A percentile compares a stretch with the other conserved stretches of the same genome.
Conservation (phyloP, 2,329 filamentous ascomycete species). For the Diplodia corticola region DNA sequence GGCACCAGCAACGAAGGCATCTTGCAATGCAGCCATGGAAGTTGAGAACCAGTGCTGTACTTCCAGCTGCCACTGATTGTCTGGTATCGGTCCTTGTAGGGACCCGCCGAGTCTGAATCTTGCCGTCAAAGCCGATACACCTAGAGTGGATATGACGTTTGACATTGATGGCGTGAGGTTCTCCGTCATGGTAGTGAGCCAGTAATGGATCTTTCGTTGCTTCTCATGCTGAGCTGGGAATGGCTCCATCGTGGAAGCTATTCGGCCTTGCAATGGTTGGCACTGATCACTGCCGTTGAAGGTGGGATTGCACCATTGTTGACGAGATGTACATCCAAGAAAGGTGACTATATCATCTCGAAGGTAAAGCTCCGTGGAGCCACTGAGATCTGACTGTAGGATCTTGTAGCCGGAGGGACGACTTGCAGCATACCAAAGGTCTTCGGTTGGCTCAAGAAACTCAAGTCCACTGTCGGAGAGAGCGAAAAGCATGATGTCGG, state of each 20-base stretch:
- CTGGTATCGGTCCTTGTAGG: slow-evolving; percentile 13
- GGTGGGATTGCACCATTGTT: neutral
- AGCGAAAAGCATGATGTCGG: neutral
- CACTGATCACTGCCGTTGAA: neutral
- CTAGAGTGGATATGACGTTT: neutral
- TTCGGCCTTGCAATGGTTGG: neutral
- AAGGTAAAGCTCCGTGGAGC: neutral
- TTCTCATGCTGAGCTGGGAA: neutral
- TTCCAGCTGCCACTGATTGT: slow-evolving; percentile 26
- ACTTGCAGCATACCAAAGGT: neutral
- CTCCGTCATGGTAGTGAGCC: slow-evolving; percentile 4
- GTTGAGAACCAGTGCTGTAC: slow-evolving; percentile 21
- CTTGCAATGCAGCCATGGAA: slow-evolving; percentile 23
- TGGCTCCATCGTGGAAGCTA: rapidly evolving
- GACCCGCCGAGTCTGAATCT: neutral
- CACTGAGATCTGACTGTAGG: neutral
- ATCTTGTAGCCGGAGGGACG: neutral
- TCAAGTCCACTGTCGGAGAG: neutral
- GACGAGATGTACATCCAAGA: neutral
- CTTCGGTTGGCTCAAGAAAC: neutral
- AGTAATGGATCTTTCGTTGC: neutral
- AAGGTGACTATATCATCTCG: neutral
- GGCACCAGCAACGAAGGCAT: slow-evolving; percentile 17
- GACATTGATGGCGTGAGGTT: neutral
- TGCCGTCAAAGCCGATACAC: neutral